A percentile compares a stretch with the other conserved stretches of the same genome.
phyloP scores from a whole-genome alignment of 2,329 filamentous ascomycete species.

The Catunica adiposa region DNA sequence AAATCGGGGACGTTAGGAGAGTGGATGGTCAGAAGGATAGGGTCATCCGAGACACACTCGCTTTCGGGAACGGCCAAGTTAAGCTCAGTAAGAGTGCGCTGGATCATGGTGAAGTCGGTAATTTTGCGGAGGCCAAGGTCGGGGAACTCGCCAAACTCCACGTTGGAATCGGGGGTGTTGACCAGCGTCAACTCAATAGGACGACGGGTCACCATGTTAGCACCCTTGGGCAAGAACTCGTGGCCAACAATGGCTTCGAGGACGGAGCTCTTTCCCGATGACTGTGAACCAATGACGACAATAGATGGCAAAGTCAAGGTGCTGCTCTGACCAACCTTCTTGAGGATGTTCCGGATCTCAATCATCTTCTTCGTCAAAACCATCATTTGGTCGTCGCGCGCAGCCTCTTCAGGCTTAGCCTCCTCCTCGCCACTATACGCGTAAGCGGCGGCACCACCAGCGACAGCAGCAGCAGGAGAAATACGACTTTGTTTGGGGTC shows the following conservation, averaged over 20 bases:
- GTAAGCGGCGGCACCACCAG: constrained; percentile 51
- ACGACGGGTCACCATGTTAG: constrained; percentile 92
- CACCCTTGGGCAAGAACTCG: constrained; percentile 93
- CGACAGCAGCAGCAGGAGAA: constrained; percentile 46
- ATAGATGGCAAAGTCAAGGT: constrained; percentile 84
- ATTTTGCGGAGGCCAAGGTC: constrained; percentile 79
- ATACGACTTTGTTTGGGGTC: constrained; percentile 44
- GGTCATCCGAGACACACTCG: constrained; percentile 90
- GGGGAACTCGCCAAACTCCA: constrained; percentile 93
- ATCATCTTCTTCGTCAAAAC: constrained; percentile 98
- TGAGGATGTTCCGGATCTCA: constrained; percentile 82
- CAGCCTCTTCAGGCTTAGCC: constrained; percentile 45
- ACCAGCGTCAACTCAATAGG: constrained; percentile 93
- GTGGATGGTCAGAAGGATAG: constrained; percentile 88
- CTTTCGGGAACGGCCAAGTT: constrained; percentile 82
- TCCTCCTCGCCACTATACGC: constrained; percentile 58
- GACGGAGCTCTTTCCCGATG: constrained; percentile 94
- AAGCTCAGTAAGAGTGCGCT: constrained; percentile 83
- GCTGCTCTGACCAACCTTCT: constrained; percentile 81
- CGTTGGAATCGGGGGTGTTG: constrained; percentile 73
- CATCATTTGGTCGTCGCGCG: constrained; percentile 98
- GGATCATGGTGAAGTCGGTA: constrained; percentile 80
- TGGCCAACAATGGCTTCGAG: constrained; percentile 94
- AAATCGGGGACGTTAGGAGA: constrained; percentile 91
- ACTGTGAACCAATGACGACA: constrained; percentile 97